Percentiles rank a stretch among this genome's conserved stretches.
phyloP scores from a whole-genome alignment of 441 rosid genomes.

The Arabidopsis hybrid region DNA sequence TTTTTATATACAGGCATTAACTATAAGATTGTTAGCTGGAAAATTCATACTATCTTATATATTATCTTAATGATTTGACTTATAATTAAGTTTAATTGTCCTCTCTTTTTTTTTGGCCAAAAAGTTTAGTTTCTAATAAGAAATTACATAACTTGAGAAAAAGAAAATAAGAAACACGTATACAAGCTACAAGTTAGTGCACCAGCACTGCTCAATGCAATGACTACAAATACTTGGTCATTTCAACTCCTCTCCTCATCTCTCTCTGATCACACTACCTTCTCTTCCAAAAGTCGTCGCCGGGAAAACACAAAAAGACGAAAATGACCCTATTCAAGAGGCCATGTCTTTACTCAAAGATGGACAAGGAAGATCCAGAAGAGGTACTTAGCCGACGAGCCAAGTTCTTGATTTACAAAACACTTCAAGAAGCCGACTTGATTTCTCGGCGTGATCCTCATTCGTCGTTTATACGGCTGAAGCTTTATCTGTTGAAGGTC shows the following conservation, averaged over 20 bases:
- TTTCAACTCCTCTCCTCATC: conserved; percentile 23
- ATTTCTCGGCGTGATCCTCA: conserved; percentile 38
- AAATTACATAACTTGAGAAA: neutral
- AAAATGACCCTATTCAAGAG: conserved; percentile 47
- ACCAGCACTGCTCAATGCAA: conserved; percentile 40
- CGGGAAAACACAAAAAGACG: neutral
- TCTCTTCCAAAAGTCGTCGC: conserved; percentile 5
- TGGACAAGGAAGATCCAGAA: conserved; percentile 69
- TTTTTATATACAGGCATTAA: neutral
- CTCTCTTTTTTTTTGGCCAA: neutral
- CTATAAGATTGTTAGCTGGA: conserved; percentile 37
- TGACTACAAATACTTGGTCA: conserved; percentile 43
- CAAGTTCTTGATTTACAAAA: conserved; percentile 83
- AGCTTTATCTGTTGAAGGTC: conserved; percentile 57
- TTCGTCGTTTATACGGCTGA: conserved; percentile 54
- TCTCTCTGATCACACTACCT: conserved; percentile 4
- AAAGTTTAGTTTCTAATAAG: too few species aligned
- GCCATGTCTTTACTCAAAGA: conserved; percentile 57
- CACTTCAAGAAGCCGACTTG: conserved; percentile 54
- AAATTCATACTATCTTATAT: conserved; percentile 15
- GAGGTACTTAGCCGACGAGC: conserved; percentile 63
- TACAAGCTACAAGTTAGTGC: conserved; percentile 48
- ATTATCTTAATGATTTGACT: conserved; percentile 41
- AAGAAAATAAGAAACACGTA: neutral
- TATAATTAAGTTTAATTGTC: neutral